Evolutionary conservation across 108 stramenopile genomes (phyloP), one percentile per base, ranked within the genome.

Genomic region (Stephanodiscus minutulus): DNA sequence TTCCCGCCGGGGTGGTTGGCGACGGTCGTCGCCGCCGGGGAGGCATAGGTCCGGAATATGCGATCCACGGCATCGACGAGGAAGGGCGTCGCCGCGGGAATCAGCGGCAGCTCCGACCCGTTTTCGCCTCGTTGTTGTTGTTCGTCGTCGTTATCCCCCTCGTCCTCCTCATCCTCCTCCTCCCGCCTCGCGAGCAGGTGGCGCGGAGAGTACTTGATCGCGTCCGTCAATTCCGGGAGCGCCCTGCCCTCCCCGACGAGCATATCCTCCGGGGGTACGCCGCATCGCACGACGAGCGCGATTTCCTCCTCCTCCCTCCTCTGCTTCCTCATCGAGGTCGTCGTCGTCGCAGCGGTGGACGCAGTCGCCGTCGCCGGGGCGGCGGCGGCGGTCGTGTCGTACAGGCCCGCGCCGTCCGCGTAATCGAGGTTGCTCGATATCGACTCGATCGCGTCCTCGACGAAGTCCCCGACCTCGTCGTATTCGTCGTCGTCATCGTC

Each of bases 221-320:
- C 73, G 36, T 82, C 66, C 10, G 89, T 89, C 60, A 93, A 39
- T 27, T 82, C 79, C 9, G 90, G 82, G 52, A 90, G 36, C 10
- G 82, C 87, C 61, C 86, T 52, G 11, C 92, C 92, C 66, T 78
- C 80, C 1, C 50, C 59, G 28, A 91, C 61, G 9, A 94, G 64
- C 48, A 94, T 58, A 11, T 83, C 68, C 43, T 81, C 72, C 11
- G 93, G 93, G 39, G 63, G 44, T 55, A 86, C 72, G 67, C 91
- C 90, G 80, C 93, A 94, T 20, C 90, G 81, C 24, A 93, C 78
- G 58, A 91, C 69, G 79, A 85, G 77, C 1, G 86, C 74, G 29
- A 94, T 88, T 28, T 74, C 88, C 68, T 90, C 79, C 6, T 68
- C 72, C 17, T 33, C 29, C 55, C 27, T 24, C 55, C 18, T 7